Conservation (phyloP, 768 basidiomycete species). For the Hygrophorus russula region DNA sequence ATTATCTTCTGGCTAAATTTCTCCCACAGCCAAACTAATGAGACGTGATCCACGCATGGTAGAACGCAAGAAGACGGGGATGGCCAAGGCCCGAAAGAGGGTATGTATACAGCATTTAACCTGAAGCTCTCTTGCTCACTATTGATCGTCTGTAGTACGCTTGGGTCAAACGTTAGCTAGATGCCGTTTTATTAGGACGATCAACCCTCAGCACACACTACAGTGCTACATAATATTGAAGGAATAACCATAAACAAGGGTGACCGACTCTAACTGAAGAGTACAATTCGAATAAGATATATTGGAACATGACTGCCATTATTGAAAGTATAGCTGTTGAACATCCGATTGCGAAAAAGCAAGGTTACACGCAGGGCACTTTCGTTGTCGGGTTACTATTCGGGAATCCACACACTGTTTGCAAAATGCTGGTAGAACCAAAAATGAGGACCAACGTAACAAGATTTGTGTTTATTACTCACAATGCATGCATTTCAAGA, state of each 20-base stretch:
- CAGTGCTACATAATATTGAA: slow-evolving; percentile 7
- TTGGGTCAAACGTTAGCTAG: slow-evolving; percentile 88
- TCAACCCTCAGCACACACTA: not conserved
- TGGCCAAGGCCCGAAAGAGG: slow-evolving; percentile 85
- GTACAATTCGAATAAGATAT: not conserved
- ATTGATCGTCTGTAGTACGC: slow-evolving; percentile 44
- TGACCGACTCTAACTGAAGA: slow-evolving; percentile 2
- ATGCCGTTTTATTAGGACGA: too few relatives aligned
- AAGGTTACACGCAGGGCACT: slow-evolving; percentile 84
- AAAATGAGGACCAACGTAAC: not conserved
- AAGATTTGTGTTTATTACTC: slow-evolving; percentile 20
- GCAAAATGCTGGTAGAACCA: slow-evolving; percentile 57
- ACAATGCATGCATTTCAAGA: slow-evolving; percentile 92
- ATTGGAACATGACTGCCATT: slow-evolving; percentile 9
- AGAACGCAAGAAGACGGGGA: slow-evolving; percentile 94
- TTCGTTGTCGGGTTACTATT: slow-evolving; percentile 80
- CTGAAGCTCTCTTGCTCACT: slow-evolving; percentile 1
- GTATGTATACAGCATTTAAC: slow-evolving; percentile 34
- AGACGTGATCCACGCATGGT: slow-evolving; percentile 96
- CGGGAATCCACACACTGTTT: slow-evolving; percentile 79
- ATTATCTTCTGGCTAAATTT: slow-evolving; percentile 5
- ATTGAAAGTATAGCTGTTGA: slow-evolving; percentile 36
- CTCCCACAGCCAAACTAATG: slow-evolving; percentile 60
- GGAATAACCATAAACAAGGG: slow-evolving; percentile 7
- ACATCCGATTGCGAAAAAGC: slow-evolving; percentile 80